Evolutionary conservation across 768 basidiomycete species (phyloP).

Genomic region (Tylopilus sp.): DNA sequence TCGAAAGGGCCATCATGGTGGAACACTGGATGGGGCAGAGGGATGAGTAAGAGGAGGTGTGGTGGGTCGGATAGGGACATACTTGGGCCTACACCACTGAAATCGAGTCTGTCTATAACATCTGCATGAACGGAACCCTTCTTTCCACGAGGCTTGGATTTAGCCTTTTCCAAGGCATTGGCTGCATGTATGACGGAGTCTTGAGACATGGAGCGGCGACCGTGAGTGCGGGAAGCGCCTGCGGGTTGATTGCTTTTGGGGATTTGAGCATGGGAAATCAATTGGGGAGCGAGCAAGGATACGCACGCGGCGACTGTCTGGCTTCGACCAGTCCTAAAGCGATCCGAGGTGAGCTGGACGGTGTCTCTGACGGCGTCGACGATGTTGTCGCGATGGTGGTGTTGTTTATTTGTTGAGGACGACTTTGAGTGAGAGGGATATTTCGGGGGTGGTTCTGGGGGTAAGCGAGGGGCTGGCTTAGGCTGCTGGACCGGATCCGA

Average conservation of each 20-base stretch:
- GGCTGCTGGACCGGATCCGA: conserved; percentile 35
- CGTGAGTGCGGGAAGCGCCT: conserved; percentile 24
- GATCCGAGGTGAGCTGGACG: conserved; percentile 50
- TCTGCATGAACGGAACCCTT: conserved; percentile 83
- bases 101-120: conserved; percentile 87
- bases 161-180: conserved; percentile 43
- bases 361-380: conserved; percentile 68
- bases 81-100: conserved; percentile 82
- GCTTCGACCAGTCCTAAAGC: conserved; percentile 51
- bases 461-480: conserved; percentile 38
- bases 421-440: conserved; percentile 23
- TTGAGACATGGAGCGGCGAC: conserved; percentile 48
- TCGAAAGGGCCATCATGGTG: conserved; percentile 93
- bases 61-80: conserved; percentile 30
- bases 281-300: conserved; percentile 1
- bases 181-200: conserved; percentile 42
- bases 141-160: conserved; percentile 49
- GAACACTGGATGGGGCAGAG: conserved; percentile 60
- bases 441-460: conserved; percentile 37
- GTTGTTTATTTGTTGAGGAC: conserved; percentile 29
- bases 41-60: neutral
- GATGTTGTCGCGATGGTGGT: conserved; percentile 40
- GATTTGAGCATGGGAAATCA: conserved; percentile 18
- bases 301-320: conserved; percentile 44
- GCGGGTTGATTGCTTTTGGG: conserved; percentile 22